phyloP scores from a whole-genome alignment of 169 alveolate genomes.

The Toxoplasma gondii region DNA sequence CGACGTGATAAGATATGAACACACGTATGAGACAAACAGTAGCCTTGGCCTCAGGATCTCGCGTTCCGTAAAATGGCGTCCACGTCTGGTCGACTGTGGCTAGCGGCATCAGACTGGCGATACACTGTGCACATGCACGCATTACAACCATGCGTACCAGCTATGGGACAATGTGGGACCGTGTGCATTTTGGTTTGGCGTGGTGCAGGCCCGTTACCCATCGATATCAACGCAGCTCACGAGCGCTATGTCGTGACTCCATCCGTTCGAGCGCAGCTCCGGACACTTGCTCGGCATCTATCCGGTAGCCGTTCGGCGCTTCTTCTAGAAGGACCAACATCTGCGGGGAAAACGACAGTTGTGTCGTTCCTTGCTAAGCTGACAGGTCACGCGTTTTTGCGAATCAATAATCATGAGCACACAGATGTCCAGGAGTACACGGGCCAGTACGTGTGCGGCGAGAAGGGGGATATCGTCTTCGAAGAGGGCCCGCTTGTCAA shows the following conservation, averaged over 20 bases:
- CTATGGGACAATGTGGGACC: not conserved
- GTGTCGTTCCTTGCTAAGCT: conserved; percentile 94
- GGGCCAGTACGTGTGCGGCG: conserved; percentile 95
- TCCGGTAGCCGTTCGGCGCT: conserved; percentile 96
- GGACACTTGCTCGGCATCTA: conserved; percentile 90
- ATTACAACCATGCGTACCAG: no score
- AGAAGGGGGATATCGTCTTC: conserved; percentile 90
- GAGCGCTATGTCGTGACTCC: conserved; percentile 74
- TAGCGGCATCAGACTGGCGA: no score
- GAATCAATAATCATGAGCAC: conserved; percentile 99
- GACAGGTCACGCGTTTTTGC: conserved; percentile 94
- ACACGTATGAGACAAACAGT: no score
- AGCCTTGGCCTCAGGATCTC: no score
- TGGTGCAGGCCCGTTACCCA: conserved; percentile 67
- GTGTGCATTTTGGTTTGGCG: conserved; percentile 54
- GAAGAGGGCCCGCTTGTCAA: conserved; percentile 97
- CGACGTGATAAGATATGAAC: no score
- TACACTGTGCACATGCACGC: no score
- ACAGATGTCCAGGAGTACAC: conserved; percentile 98
- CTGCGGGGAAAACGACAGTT: conserved; percentile 99
- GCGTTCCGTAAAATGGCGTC: no score
- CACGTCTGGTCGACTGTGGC: no score
- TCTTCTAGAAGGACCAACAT: conserved; percentile 99
- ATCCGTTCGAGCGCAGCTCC: conserved; percentile 80
- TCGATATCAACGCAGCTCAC: conserved; percentile 72